Conservation (phyloP, 768 basidiomycete species). For the Collybiopsis luxurians region DNA sequence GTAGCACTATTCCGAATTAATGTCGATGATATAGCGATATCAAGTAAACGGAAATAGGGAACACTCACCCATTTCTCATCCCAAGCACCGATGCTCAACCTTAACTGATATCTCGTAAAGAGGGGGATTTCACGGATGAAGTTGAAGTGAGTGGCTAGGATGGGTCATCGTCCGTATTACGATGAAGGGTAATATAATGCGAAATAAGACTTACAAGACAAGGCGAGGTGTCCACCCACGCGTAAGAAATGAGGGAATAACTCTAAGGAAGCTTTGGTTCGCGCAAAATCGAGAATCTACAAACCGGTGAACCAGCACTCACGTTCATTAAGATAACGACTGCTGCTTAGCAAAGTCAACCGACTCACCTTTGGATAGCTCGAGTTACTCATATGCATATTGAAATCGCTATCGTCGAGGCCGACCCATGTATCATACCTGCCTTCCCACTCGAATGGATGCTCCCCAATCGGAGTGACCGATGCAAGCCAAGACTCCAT, state of each 20-base stretch:
- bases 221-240: constrained; percentile 33
- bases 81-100: constrained; percentile 42
- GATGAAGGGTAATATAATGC: background rate
- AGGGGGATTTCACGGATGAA: constrained; percentile 51
- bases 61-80: constrained; percentile 53
- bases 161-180: background rate
- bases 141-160: constrained; percentile 44
- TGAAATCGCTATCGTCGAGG: constrained; percentile 72
- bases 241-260: constrained; percentile 37
- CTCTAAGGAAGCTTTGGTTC: constrained; percentile 3
- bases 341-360: too few species aligned
- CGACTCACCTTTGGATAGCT: constrained; percentile 70
- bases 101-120: constrained; percentile 41
- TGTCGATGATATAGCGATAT: too few species aligned
- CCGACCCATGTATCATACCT: constrained; percentile 12
- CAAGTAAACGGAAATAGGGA: background rate
- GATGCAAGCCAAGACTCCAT: background rate
- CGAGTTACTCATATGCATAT: constrained; percentile 78
- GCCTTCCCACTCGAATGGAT: constrained; percentile 1
- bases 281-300: constrained; percentile 6
- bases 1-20: constrained; percentile 32
- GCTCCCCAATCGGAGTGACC: constrained; percentile 2
- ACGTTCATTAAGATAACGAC: too few species aligned
- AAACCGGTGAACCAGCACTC: too few species aligned
- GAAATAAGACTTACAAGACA: constrained; percentile 34